Evolutionary conservation across 345 rosid genomes (phyloP).

Genomic region (Brassica juncea): DNA sequence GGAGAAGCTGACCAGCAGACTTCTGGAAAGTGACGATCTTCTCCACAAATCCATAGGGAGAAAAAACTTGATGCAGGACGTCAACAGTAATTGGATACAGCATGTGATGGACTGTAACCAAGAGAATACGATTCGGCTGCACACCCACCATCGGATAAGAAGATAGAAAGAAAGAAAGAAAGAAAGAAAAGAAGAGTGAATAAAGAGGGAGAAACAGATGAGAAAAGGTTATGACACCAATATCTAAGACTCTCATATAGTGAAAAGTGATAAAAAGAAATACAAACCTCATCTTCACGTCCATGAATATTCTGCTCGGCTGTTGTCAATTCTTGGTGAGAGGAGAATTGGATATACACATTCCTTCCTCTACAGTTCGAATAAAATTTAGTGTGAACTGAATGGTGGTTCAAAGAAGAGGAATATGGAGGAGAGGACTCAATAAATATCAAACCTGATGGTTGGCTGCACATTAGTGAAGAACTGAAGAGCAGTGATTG

Average conservation of each 20-base stretch:
- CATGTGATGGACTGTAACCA: conserved; percentile 93
- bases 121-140: conserved; percentile 93
- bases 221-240: conserved; percentile 2
- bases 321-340: conserved; percentile 98
- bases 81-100: conserved; percentile 96
- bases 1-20: conserved; percentile 95
- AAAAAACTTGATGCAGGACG: conserved; percentile 93
- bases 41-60: conserved; percentile 92
- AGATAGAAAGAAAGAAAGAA: conserved; percentile 54
- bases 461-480: conserved; percentile 84
- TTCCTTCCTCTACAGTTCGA: conserved; percentile 73
- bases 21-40: conserved; percentile 97
- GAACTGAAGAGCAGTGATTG: conserved; percentile 78
- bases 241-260: background rate
- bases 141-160: conserved; percentile 53
- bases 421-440: background rate
- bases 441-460: conserved; percentile 51
- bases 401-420: background rate
- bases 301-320: conserved; percentile 91
- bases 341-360: conserved; percentile 95
- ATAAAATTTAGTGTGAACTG: background rate
- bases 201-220: conserved; percentile 41
- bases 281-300: conserved; percentile 93
- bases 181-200: conserved; percentile 44
- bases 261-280: background rate